A percentile compares a stretch with the other conserved stretches of the same genome.
These are phyloP conservation scores for Sporobolomyces phaffii DNA, from an alignment of 768 basidiomycete genomes.

Conservation along the genomic window DNA sequence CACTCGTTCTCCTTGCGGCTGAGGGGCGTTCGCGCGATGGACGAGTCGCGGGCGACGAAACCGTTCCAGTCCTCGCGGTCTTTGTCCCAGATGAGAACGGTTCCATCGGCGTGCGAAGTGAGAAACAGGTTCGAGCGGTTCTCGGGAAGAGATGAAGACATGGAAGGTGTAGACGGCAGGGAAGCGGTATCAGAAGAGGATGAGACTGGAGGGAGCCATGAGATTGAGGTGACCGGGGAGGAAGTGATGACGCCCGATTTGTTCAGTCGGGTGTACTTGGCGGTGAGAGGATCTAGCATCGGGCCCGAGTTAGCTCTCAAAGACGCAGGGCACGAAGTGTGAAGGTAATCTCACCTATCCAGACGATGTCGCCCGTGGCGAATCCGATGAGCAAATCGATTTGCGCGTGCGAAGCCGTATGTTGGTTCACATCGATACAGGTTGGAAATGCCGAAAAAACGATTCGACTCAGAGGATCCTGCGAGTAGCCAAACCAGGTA, in stretches of 20 bases:
- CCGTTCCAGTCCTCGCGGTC: slow-evolving; percentile 65
- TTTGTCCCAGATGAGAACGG: slow-evolving; percentile 81
- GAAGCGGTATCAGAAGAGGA: not conserved
- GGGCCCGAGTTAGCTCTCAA: too few species aligned
- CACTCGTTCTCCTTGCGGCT: slow-evolving; percentile 16
- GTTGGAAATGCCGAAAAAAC: slow-evolving; percentile 82
- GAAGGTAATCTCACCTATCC: slow-evolving; percentile 85
- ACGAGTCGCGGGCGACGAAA: slow-evolving; percentile 43
- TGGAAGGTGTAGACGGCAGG: not conserved
- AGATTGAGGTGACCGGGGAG: slow-evolving; percentile 79
- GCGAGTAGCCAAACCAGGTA: not conserved
- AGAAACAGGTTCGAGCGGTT: slow-evolving; percentile 63
- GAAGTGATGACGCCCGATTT: slow-evolving; percentile 66
- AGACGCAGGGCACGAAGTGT: too few species aligned
- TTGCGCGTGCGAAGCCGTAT: slow-evolving; percentile 69
- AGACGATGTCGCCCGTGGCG: slow-evolving; percentile 86
- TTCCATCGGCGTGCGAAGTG: slow-evolving; percentile 80
- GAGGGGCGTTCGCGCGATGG: not conserved
- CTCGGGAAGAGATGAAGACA: not conserved
- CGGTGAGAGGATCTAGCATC: slow-evolving; percentile 32
- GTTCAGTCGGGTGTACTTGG: slow-evolving; percentile 39
- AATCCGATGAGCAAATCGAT: slow-evolving; percentile 89
- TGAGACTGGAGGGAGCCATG: slow-evolving; percentile 74
- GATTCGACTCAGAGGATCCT: slow-evolving; percentile 82
- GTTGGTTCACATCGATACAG: slow-evolving; percentile 77